Conservation (phyloP, 805 yeast genomes). For the Ogataea trehaloabstinens region DNA sequence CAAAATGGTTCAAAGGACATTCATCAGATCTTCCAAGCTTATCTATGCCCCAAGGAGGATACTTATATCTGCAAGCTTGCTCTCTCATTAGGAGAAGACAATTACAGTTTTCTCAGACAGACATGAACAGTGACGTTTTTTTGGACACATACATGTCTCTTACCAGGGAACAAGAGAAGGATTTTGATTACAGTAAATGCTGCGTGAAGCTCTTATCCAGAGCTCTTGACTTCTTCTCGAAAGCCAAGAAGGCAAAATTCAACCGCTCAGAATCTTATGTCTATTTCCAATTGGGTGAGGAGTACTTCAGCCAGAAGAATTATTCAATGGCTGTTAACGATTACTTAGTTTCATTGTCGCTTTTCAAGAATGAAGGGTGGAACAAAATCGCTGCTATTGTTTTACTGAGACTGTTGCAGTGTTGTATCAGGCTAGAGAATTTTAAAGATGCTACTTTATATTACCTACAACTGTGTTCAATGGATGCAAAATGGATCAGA, state of each 20-base stretch:
- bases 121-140: neutral
- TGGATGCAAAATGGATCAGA: constrained; percentile 14
- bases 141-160: constrained; percentile 30
- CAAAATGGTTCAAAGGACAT: constrained; percentile 21
- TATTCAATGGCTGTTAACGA: constrained; percentile 42
- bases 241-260: constrained; percentile 33
- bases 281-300: constrained; percentile 53
- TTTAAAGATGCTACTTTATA: constrained; percentile 33
- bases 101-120: constrained; percentile 11
- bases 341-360: constrained; percentile 37
- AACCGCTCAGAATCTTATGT: constrained; percentile 41
- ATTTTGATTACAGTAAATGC: constrained; percentile 18
- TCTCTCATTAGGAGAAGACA: constrained; percentile 30
- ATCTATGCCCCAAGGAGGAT: constrained; percentile 44
- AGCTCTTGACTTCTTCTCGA: constrained; percentile 36
- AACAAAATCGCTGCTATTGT: constrained; percentile 30
- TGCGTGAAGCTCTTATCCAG: constrained; percentile 34
- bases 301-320: constrained; percentile 31
- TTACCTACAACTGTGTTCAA: constrained; percentile 32
- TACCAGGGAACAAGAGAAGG: constrained; percentile 21
- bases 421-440: constrained; percentile 34
- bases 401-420: constrained; percentile 36
- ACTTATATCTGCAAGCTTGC: constrained; percentile 38
- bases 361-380: constrained; percentile 44
- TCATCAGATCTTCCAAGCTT: constrained; percentile 16